Base-by-base conservation (phyloP, 1,284 basidiomycete genomes). In the Gomphus sp. region DNA sequence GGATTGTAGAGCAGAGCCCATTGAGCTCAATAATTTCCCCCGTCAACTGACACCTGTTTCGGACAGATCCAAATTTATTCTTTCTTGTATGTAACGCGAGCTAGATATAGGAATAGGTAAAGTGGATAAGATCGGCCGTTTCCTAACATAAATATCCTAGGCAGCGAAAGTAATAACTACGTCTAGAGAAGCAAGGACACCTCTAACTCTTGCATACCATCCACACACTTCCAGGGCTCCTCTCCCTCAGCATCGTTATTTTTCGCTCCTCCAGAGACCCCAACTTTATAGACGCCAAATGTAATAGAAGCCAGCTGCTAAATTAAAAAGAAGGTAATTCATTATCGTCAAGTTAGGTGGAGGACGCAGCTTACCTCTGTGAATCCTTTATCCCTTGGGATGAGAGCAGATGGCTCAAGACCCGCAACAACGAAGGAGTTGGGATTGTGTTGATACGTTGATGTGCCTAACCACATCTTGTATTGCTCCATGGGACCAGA, bases 361-460 rank as follows among this genome's bases (percentile, higher is more conserved):
- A n/a, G 12, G 25, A 12, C 12, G 12, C 49, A n/a, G 12, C 34
- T n/a, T 41, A 50, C 52, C 18, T 53, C 22, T 18, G 14, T 53
- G 8, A 39, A 11, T 34, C 14, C 41, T 39, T 22, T 25, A 11
- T 4, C 34, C 25, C 18, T n/a, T 16, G 31, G 11, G 6, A 36
- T 31, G 10, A 52, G 34, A 39, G 1, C 18, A 9, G 36, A 52
- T 9, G 25, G 39, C 36, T 50, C 63, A 34, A 56, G 45, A 18
- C 55, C 55, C 10, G 55, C 55, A 56, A 56, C 45, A 4, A 56
- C 45, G 36, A 56, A 56, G 2, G 47, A 48, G 25, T 50, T 37
- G 18, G 18, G 11, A 9, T 25, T 34, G 16, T 11, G 22, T 31
- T 50, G 36, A 49, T 48, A 56, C 36, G 55, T 56, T 7, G 55